Base-by-base conservation (phyloP, 371 early-diverging fungal species). In the Capniomyces stellatus region DNA sequence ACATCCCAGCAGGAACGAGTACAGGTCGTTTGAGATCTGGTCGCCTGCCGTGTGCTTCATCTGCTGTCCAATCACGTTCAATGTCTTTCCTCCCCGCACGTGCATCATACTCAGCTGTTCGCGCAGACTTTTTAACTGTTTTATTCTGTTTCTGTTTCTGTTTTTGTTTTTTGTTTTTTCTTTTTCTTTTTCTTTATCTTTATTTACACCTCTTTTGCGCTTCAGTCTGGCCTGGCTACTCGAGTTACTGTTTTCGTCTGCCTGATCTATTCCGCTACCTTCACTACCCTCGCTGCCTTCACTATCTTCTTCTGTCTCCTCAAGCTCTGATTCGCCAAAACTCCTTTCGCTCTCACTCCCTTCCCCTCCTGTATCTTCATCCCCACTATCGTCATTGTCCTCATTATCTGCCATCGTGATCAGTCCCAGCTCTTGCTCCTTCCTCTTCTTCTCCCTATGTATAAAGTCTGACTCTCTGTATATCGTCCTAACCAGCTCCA, bases 1-100 rank as follows among this genome's bases (percentile, higher is more conserved):
- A 49, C 75, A 71, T 47, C 79, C 69, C 3, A 94, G 75, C 30
- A 94, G 58, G 48, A 78, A 82, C 12, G 79, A 63, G 58, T 87
- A 85, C 1, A 91, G 73, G 55, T 79, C 75, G 52, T 80, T 82
- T 35, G 81, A 75, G 8, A 72, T 74, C 4, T 77, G 75, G 62
- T 89, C 88, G 21, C 91, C 58, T 12, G 58, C 55, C 24, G 54
- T 58, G 22, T 54, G 21, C 54, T 54, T 52, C 48, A 63, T 63
- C 56, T 54, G 29, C 21, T 51, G 46, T 10, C 62, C 51, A 22
- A 57, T 56, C 1, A 61, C 29, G 25, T 59, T 60, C 22, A 61
- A 56, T 30, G 56, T 62, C 39, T 52, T 50, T 0, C 64, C 71
- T 30, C 67, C 70, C 10, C 60, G 59, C 52, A 63, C 55, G 0